Base-by-base conservation (phyloP, 176 grass and related monocot genomes). In the Aegilops tauschii region DNA sequence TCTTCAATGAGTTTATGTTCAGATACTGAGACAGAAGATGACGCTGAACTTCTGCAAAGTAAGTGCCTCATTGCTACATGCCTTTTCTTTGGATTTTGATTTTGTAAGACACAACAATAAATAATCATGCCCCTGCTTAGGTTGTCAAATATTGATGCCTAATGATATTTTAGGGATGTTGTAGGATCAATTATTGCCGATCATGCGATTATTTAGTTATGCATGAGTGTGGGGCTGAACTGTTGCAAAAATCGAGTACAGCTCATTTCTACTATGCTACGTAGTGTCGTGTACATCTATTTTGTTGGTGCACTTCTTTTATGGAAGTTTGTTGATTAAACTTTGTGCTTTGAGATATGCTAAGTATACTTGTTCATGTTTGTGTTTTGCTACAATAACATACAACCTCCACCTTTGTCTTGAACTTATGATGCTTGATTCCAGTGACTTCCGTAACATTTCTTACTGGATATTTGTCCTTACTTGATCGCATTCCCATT, bases 21-120 rank as follows among this genome's bases (percentile, higher is more conserved):
- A 36, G 89, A 93, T 69, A 93, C 81, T 73, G 94, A 93, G 78
- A 91, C 85, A 61, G 94, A 93, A 44, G 88, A 90, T 32, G 87
- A 94, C 4, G 61, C 71, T n/a, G 80, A 83, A 86, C 31, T 90
- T 83, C 69, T 91, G 73, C 69, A 45, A 91, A 86, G 84, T 86
- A 78, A 8, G 83, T 85, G 42, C 73, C 29, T 78, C 73, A 12
- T 36, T 78, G 14, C 21, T 68, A n/a, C 17, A 44, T 84, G 42
- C 21, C 28, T 49, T 67, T 67, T 58, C 47, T 61, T 77, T 77
- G 12, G 50, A 50, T 54, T 12, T 77, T 18, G 36, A 77, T 77
- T 67, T 56, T 27, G 54, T 54, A 85, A 68, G 9, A 78, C n/a
- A 9, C 12, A 36, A 77, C 18, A 30, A 50, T 71, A 56, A 71